A percentile compares a stretch with the other conserved stretches of the same genome.
phyloP scores from a whole-genome alignment of 352 stramenopile genomes.

The Pythium plurisporium region DNA sequence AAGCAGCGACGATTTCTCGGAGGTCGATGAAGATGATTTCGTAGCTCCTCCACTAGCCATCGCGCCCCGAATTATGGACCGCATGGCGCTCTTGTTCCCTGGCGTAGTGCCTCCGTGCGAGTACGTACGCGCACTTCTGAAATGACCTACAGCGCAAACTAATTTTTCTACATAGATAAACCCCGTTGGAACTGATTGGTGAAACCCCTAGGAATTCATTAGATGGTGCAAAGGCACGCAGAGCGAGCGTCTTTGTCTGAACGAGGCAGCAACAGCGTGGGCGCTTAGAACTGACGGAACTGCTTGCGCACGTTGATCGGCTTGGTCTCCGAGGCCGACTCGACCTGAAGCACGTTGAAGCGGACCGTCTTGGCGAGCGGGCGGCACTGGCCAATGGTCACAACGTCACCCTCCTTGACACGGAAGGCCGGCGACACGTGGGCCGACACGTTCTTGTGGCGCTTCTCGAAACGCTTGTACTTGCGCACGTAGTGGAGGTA shows the following conservation, averaged over 20 bases:
- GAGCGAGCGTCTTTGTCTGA: background rate
- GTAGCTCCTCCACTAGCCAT: background rate
- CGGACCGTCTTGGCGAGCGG: constrained; percentile 99
- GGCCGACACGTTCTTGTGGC: constrained; percentile 99
- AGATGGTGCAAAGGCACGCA: constrained; percentile 7
- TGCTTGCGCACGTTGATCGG: constrained; percentile 98
- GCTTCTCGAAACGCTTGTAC: constrained; percentile 99
- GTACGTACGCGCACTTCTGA: constrained; percentile 21
- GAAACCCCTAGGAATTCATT: constrained; percentile 24
- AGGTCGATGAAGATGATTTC: background rate
- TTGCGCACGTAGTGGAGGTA: constrained; percentile 99
- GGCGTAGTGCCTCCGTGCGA: constrained; percentile 20
- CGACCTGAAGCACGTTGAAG: constrained; percentile 99
- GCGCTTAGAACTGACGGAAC: constrained; percentile 97
- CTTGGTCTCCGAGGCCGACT: constrained; percentile 94
- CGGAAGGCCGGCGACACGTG: constrained; percentile 97
- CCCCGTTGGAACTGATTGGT: background rate
- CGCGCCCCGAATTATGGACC: constrained; percentile 10
- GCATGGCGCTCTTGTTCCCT: constrained; percentile 21
- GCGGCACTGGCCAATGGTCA: constrained; percentile 99
- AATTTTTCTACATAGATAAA: constrained; percentile 8
- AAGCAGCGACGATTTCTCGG: background rate
- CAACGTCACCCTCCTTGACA: constrained; percentile 99
- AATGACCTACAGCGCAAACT: constrained; percentile 2
- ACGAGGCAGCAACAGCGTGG: background rate